Conservation (phyloP, 805 yeast species). For the Metschnikowia amazonensis region DNA sequence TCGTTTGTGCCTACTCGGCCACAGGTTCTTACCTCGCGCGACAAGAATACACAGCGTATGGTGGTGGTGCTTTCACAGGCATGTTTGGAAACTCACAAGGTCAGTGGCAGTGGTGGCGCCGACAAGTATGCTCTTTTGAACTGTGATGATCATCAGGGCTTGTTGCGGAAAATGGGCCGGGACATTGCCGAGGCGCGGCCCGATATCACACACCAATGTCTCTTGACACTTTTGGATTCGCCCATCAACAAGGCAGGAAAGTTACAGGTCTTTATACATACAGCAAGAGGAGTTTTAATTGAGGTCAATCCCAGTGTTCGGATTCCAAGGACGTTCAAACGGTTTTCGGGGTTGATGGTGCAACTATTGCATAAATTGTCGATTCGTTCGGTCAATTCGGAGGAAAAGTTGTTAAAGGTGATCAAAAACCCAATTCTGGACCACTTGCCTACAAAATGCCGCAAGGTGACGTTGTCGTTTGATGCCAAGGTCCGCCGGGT, state of each 20-base stretch:
- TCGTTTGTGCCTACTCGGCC: constrained; percentile 88
- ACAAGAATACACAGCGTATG: constrained; percentile 80
- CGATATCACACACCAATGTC: constrained; percentile 98
- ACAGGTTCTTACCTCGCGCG: constrained; percentile 71
- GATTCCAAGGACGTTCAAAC: constrained; percentile 96
- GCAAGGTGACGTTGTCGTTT: constrained; percentile 85
- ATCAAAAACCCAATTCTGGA: constrained; percentile 97
- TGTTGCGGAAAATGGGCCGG: constrained; percentile 91
- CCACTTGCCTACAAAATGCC: constrained; percentile 93
- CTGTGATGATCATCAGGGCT: constrained; percentile 98
- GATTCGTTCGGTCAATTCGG: constrained; percentile 91
- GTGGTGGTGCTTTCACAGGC: constrained; percentile 96
- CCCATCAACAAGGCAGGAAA: constrained; percentile 97
- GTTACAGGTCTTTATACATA: constrained; percentile 92
- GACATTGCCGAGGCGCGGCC: constrained; percentile 98
- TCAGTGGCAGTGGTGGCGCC: constrained; percentile 65
- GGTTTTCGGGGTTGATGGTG: constrained; percentile 97
- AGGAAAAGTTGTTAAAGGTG: constrained; percentile 88
- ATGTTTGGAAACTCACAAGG: constrained; percentile 89
- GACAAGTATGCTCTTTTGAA: constrained; percentile 91
- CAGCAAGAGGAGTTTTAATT: constrained; percentile 89
- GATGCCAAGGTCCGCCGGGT: constrained; percentile 87
- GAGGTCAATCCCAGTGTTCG: constrained; percentile 96
- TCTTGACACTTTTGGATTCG: constrained; percentile 89
- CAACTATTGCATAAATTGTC: constrained; percentile 89